These are phyloP conservation scores for Penicillium desertorum DNA, from an alignment of 495 filamentous ascomycete species.

Conservation along the genomic window DNA sequence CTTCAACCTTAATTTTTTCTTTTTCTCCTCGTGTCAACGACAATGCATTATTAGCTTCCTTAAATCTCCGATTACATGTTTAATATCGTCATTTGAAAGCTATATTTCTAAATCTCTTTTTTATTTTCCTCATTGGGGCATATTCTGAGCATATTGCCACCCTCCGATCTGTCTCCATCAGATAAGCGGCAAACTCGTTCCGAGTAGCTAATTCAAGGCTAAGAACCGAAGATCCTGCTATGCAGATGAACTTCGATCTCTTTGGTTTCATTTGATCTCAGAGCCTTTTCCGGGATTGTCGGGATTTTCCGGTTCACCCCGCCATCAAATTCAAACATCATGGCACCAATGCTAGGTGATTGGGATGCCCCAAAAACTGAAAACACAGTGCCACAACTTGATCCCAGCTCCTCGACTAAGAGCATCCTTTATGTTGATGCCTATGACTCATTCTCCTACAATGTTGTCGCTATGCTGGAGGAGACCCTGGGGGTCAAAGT, in stretches of 20 bases:
- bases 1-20: slow-evolving; percentile 26
- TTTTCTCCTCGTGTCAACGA: slow-evolving; percentile 13
- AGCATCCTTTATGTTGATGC: slow-evolving; percentile 86
- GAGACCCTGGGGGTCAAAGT: slow-evolving; percentile 64
- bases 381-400: background rate
- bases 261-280: background rate
- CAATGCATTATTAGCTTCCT: slow-evolving; percentile 23
- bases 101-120: background rate
- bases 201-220: background rate
- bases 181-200: slow-evolving; percentile 3
- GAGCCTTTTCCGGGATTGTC: background rate
- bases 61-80: background rate
- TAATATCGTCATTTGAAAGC: background rate
- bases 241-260: background rate
- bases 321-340: slow-evolving; percentile 15
- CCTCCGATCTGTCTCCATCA: background rate
- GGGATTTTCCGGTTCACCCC: background rate
- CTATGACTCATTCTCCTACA: slow-evolving; percentile 94
- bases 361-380: slow-evolving; percentile 22
- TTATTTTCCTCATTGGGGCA: background rate
- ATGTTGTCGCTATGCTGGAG: slow-evolving; percentile 77
- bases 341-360: slow-evolving; percentile 40
- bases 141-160: background rate
- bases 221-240: background rate
- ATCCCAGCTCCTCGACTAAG: slow-evolving; percentile 17